Percentiles rank a stretch among this genome's conserved stretches.
Evolutionary conservation across 305 asterid species (phyloP).

Genomic region (Striga hermonthica): DNA sequence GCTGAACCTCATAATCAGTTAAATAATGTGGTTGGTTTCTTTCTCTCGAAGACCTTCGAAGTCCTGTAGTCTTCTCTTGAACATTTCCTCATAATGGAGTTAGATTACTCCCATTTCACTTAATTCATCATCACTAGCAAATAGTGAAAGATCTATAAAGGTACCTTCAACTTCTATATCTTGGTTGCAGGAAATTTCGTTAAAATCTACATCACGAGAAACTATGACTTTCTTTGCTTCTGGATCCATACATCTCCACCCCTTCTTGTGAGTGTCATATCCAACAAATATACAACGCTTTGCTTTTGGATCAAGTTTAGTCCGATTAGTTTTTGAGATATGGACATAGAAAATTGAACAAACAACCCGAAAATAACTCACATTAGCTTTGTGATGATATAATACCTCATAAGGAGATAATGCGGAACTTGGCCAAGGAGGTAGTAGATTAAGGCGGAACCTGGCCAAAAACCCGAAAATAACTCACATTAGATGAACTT

Average conservation of each 20-base stretch:
- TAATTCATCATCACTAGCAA: background rate
- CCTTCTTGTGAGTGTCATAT: too few species aligned
- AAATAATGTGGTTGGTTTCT: background rate
- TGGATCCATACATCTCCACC: conserved; percentile 15
- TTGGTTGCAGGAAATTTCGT: background rate
- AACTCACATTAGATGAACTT: too few species aligned
- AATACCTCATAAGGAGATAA: background rate
- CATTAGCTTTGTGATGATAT: background rate
- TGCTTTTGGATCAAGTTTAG: too few species aligned
- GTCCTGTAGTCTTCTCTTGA: too few species aligned
- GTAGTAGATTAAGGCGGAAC: conserved; percentile 9
- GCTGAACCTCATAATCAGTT: conserved; percentile 14
- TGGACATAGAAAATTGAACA: too few species aligned
- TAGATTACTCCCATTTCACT: background rate
- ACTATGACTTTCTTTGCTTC: conserved; percentile 2
- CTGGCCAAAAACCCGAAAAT: too few species aligned
- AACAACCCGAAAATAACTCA: too few species aligned
- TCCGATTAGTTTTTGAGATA: too few species aligned
- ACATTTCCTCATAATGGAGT: background rate
- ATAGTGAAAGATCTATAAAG: background rate
- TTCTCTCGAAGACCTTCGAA: background rate
- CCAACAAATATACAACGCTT: too few species aligned
- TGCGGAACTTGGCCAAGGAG: conserved; percentile 5
- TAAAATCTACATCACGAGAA: conserved; percentile 24
- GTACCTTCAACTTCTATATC: background rate